Conservation (phyloP, 192 early-diverging fungal genomes). For the Entrophospora sp. region DNA sequence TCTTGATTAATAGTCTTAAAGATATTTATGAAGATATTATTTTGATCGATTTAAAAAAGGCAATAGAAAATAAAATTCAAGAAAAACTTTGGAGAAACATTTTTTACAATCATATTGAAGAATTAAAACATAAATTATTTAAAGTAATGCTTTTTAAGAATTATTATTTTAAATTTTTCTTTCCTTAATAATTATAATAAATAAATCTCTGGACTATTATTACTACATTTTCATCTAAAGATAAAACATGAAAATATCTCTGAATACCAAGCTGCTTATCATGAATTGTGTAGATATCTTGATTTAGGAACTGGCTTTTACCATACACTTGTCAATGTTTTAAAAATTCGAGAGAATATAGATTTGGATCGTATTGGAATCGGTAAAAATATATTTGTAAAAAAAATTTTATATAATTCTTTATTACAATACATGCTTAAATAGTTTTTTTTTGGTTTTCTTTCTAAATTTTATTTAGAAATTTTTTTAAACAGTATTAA, state of each 20-base stretch:
- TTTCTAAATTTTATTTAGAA: constrained; percentile 19
- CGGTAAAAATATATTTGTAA: constrained; percentile 23
- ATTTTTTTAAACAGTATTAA: constrained; percentile 3
- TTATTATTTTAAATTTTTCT: too few species aligned
- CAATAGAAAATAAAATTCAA: constrained; percentile 41
- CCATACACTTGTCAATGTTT: constrained; percentile 35
- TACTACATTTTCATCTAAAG: constrained; percentile 12
- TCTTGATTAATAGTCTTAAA: constrained; percentile 40
- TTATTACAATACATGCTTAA: not conserved
- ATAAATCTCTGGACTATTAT: not conserved
- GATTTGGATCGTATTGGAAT: constrained; percentile 42
- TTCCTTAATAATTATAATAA: too few species aligned
- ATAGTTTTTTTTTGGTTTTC: not conserved
- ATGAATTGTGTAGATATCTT: constrained; percentile 35
- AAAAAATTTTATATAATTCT: not conserved
- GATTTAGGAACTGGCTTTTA: constrained; percentile 48
- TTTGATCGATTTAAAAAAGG: constrained; percentile 35
- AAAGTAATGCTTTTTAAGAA: too few species aligned
- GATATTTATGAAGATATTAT: constrained; percentile 38
- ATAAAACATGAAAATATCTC: constrained; percentile 23
- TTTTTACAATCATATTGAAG: constrained; percentile 47
- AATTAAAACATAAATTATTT: constrained; percentile 37
- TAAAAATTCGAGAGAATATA: constrained; percentile 39
- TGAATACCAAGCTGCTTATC: constrained; percentile 26
- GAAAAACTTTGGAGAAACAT: constrained; percentile 51